These are phyloP conservation scores for Globisporangium spinosum DNA, from an alignment of 352 stramenopile genomes.

Conservation along the genomic window DNA sequence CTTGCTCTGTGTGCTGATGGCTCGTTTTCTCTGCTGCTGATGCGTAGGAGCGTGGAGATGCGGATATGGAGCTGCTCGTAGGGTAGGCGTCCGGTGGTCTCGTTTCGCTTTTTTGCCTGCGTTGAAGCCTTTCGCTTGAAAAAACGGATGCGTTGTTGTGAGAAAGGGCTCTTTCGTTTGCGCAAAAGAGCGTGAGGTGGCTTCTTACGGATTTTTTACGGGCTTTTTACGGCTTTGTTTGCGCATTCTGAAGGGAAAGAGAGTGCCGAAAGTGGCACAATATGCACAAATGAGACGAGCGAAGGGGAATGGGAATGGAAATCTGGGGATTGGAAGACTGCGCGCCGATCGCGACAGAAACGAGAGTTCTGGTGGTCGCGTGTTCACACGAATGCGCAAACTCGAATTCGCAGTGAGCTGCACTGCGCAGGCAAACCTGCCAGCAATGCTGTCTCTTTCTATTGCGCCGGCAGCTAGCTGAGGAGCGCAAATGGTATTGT, in stretches of 20 bases:
- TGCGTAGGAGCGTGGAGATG: constrained; percentile 13
- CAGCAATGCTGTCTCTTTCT: too few relatives aligned
- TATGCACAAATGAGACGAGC: constrained; percentile 5
- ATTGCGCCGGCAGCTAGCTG: too few relatives aligned
- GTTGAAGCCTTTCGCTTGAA: constrained; percentile 5
- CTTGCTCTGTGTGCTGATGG: neutral
- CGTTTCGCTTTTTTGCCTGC: neutral
- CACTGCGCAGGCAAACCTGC: too few relatives aligned
- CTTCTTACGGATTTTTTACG: constrained; percentile 9
- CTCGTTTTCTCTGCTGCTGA: neutral
- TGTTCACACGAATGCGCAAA: neutral
- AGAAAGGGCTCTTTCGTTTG: constrained; percentile 1
- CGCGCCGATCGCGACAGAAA: neutral
- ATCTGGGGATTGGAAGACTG: neutral
- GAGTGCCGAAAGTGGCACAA: neutral
- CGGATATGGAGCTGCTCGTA: neutral
- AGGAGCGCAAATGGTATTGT: too few relatives aligned
- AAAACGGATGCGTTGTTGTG: neutral
- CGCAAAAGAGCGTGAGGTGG: neutral
- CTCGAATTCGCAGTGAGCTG: neutral
- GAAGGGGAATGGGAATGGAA: neutral
- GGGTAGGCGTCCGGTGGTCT: constrained; percentile 8
- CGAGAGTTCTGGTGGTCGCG: neutral
- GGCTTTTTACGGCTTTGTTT: constrained; percentile 11
- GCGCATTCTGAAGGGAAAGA: constrained; percentile 7